phyloP scores from a whole-genome alignment of 345 rosid genomes.

The Brassica juncea region DNA sequence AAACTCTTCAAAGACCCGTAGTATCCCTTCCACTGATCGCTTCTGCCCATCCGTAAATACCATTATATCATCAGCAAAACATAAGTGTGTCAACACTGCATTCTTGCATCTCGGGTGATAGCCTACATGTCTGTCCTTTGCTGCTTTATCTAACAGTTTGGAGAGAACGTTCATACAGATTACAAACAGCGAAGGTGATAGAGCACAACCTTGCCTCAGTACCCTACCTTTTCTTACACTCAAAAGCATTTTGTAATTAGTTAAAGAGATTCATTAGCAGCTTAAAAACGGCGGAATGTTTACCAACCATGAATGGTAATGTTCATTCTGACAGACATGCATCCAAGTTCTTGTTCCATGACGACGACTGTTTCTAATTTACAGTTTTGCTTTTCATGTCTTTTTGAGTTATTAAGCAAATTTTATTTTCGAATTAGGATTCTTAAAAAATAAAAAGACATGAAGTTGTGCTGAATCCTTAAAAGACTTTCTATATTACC shows the following conservation, averaged over 20 bases:
- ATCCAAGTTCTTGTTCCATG: constrained; percentile 8
- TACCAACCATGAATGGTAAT: neutral
- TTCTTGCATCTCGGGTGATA: too few species aligned
- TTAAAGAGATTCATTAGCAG: neutral
- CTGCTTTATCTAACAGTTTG: too few species aligned
- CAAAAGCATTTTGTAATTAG: neutral
- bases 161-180: too few species aligned
- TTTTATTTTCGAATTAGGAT: neutral
- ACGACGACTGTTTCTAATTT: neutral
- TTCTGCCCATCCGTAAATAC: too few species aligned
- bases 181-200: too few species aligned
- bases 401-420: neutral
- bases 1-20: too few species aligned
- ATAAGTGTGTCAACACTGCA: too few species aligned
- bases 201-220: too few species aligned
- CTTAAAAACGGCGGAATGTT: neutral
- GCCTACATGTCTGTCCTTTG: too few species aligned
- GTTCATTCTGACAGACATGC: constrained; percentile 31
- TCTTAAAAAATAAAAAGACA: neutral
- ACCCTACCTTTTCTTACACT: neutral
- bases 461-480: constrained; percentile 14
- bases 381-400: constrained; percentile 23
- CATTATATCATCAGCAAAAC: too few species aligned
- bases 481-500: neutral
- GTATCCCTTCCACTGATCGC: too few species aligned